Evolutionary conservation across 2,329 filamentous ascomycete genomes (phyloP), one percentile per base, ranked within the genome.

Genomic region (Erysiphe pisi): DNA sequence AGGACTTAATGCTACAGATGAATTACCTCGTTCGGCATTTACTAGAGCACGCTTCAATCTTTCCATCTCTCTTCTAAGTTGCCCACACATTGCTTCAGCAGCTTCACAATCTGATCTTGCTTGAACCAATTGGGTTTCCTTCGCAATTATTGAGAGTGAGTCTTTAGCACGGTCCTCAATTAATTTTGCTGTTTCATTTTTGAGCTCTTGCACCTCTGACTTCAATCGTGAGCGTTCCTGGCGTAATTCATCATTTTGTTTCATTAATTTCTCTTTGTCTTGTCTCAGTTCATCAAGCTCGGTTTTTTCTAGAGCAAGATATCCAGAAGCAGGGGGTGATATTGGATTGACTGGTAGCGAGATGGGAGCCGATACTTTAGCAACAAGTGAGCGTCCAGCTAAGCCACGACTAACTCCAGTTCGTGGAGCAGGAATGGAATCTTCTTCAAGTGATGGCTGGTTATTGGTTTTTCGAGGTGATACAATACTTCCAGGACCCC

Each of bases 121-220:
- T 68, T 95, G 90, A 14, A 98, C 94, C 7, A 99, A 87, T 81
- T 99, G 95, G 3, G 95, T 98, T 83, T 99, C 95, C 83, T 99
- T 99, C 20, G 95, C 95, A 83, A 98, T 98, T 84, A 99, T 96
- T 80, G 93, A 95, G 63, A 99, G 86, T 0, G 97, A 93, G 81
- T 99, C 94, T 73, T 94, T 88, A 0, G 95, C 99, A 82, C 98
- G 94, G 81, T 98, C 94, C 83, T 99, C 95, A 78, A 99, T 99
- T 49, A 99, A 86, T 79, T 95, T 91, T 36, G 95, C 95, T 81
- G 99, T 99, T 82, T 97, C 93, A 81, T 97, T 96, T 84, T 97
- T 96, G 45, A 99, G 87, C 83, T 98, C 95, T 80, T 94, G 91
- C 63, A 98, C 91, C 82, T 97, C 93, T 0, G 93, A 95, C 78